These are phyloP conservation scores for Aspergillus pseudotamarii DNA, from an alignment of 2,329 filamentous ascomycete genomes.

Conservation along the genomic window DNA sequence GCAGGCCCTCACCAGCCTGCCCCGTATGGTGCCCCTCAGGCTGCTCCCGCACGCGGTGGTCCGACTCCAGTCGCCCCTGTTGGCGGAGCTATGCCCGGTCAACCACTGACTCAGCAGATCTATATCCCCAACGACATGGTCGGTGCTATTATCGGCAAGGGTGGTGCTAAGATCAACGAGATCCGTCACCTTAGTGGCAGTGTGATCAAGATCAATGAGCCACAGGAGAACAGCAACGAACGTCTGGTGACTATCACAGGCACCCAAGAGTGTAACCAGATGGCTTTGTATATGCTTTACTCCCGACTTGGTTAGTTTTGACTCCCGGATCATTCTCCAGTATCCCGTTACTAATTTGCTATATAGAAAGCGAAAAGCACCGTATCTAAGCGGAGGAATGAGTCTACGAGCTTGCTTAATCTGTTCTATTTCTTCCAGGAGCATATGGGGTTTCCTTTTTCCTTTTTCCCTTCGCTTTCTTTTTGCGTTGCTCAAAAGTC, in stretches of 20 bases:
- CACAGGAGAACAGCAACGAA: slow-evolving; percentile 98
- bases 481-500: slow-evolving; percentile 15
- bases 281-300: slow-evolving; percentile 99
- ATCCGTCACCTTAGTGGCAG: slow-evolving; percentile 95
- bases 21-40: slow-evolving; percentile 66
- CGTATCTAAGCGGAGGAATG: slow-evolving; percentile 54
- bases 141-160: slow-evolving; percentile 97
- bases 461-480: slow-evolving; percentile 12
- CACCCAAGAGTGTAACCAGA: slow-evolving; percentile 97
- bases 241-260: slow-evolving; percentile 95
- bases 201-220: slow-evolving; percentile 99
- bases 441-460: slow-evolving; percentile 26
- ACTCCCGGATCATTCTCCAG: neutral
- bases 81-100: slow-evolving; percentile 73
- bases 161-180: slow-evolving; percentile 98
- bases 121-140: slow-evolving; percentile 99
- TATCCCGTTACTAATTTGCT: slow-evolving; percentile 12
- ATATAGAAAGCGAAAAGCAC: slow-evolving; percentile 74
- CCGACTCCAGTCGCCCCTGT: slow-evolving; percentile 69
- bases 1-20: slow-evolving; percentile 78
- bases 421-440: slow-evolving; percentile 16
- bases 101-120: slow-evolving; percentile 94
- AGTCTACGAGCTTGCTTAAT: slow-evolving; percentile 14
- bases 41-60: slow-evolving; percentile 63
- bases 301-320: slow-evolving; percentile 76